phyloP scores from a whole-genome alignment of 306 rosid genomes.

The Quercus berberidifolia region DNA sequence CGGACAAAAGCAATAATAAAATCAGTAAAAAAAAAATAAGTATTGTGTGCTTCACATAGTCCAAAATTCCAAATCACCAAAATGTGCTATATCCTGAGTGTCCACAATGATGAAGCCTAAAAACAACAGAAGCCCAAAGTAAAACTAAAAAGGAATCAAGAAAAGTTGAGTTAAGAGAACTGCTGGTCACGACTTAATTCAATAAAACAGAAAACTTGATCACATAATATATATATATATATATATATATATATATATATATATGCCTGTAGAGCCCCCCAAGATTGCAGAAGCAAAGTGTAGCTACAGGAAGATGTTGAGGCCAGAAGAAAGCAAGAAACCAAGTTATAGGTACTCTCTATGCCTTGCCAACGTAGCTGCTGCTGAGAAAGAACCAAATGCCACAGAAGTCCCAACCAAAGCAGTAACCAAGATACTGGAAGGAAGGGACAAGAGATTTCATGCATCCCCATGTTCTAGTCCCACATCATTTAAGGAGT shows the following conservation, averaged over 20 bases:
- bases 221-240: background rate
- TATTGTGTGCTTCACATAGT: conserved; percentile 77
- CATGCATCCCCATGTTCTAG: too few species aligned
- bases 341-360: too few species aligned
- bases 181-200: background rate
- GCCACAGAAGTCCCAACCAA: too few species aligned
- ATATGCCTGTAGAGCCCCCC: conserved; percentile 55
- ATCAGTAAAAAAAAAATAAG: conserved; percentile 62
- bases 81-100: conserved; percentile 85
- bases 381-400: too few species aligned
- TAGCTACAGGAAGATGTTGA: conserved; percentile 78
- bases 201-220: conserved; percentile 2
- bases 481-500: too few species aligned
- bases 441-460: too few species aligned
- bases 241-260: too few species aligned
- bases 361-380: too few species aligned
- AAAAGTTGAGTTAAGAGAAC: background rate
- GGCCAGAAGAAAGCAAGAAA: conserved; percentile 42
- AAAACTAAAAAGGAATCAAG: conserved; percentile 46
- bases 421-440: too few species aligned
- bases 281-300: conserved; percentile 74
- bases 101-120: conserved; percentile 77
- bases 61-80: conserved; percentile 56
- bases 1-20: conserved; percentile 68
- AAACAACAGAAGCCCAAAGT: conserved; percentile 80